phyloP scores from a whole-genome alignment of 2,329 filamentous ascomycete genomes.

The Aspergillus versicolor region DNA sequence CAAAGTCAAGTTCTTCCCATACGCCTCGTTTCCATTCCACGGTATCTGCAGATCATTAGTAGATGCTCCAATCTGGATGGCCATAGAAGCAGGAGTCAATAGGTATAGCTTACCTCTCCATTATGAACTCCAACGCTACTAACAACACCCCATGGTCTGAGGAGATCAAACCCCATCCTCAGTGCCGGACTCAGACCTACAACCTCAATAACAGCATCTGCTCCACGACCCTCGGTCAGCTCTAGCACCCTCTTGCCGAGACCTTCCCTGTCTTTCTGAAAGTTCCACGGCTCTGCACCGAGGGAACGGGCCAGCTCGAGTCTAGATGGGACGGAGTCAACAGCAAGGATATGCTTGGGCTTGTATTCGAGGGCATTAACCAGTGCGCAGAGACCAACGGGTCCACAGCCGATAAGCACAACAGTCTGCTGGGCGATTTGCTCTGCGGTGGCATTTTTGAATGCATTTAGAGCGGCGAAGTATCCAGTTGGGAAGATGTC shows the following conservation, averaged over 20 bases:
- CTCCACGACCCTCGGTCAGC: conserved; percentile 75
- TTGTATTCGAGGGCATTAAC: conserved; percentile 73
- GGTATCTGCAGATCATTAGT: conserved; percentile 53
- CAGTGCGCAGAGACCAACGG: conserved; percentile 80
- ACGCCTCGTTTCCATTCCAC: conserved; percentile 64
- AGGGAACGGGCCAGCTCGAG: conserved; percentile 70
- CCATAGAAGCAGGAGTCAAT: neutral
- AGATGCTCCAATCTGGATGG: neutral
- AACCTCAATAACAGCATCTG: conserved; percentile 80
- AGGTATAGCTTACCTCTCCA: conserved; percentile 55
- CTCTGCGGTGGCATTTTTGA: conserved; percentile 60
- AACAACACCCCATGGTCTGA: conserved; percentile 71
- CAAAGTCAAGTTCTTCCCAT: conserved; percentile 67
- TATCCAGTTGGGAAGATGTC: conserved; percentile 87
- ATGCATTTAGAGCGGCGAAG: conserved; percentile 77
- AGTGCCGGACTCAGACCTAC: conserved; percentile 70
- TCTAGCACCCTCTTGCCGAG: conserved; percentile 70
- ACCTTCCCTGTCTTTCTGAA: conserved; percentile 63
- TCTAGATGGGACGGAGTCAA: conserved; percentile 74
- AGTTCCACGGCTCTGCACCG: conserved; percentile 82
- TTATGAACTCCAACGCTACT: conserved; percentile 77
- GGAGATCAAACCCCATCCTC: conserved; percentile 67
- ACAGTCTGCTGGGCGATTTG: conserved; percentile 67
- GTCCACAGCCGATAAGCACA: conserved; percentile 81
- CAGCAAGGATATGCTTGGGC: conserved; percentile 73